Evolutionary conservation across 108 stramenopile genomes (phyloP), one percentile per base, ranked within the genome.

Genomic region (Stephanodiscus minutulus): DNA sequence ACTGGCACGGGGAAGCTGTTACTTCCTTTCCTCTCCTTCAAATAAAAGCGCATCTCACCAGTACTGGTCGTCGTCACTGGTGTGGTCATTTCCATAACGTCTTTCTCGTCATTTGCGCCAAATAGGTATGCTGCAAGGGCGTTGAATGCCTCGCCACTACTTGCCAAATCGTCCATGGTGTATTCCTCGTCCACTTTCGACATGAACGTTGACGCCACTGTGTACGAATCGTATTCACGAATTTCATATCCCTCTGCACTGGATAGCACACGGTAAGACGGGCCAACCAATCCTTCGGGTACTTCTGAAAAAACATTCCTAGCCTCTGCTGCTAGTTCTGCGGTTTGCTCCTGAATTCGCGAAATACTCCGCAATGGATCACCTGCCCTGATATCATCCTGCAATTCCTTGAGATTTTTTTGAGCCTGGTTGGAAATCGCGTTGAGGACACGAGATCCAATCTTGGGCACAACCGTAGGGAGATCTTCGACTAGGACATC

Each of bases 81-180:
- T 13, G 93, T 96, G 13, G 97, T 96, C 96, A 96, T 96, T n/a
- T 87, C 88, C 91, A 98, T 92, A 27, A 78, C 66, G 41, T 81
- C 78, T 29, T 85, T 82, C 54, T 87, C 88, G 15, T 83, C 76
- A 70, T 97, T 97, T 27, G 83, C 93, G 8, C 97, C 97, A 70
- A 98, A 96, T 44, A 98, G 53, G 68, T 96, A 98, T 44, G 91
- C 90, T 12, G 96, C 97, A 18, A 98, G 70, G 8, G 92, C 81
- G 63, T 96, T 96, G 82, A 96, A 98, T 56, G 86, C 88, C 41
- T 62, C 85, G 66, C 89, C 91, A 31, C 83, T 74, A 13, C 71
- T 64, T 5, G 86, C 84, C 48, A 86, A 52, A 46, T 90, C 81
- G 59, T 83, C 81, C 73, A 76, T 72, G 24, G 82, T 56, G 54